A percentile compares a stretch with the other conserved stretches of the same genome.
These are phyloP conservation scores for Colletotrichum tanaceti DNA, from an alignment of 2,329 filamentous ascomycete species.

Conservation along the genomic window DNA sequence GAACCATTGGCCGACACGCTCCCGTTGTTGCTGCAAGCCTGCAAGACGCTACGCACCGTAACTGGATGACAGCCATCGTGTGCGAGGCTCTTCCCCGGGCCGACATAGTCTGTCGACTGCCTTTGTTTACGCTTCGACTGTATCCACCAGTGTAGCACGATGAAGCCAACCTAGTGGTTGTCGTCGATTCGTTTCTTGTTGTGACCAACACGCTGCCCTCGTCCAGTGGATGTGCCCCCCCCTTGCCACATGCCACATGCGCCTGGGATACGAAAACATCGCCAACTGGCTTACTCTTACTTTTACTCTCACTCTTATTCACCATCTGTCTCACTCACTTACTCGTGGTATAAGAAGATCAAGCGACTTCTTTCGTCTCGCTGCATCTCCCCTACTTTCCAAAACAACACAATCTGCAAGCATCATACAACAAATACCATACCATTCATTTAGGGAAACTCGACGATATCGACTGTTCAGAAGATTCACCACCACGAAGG, in stretches of 20 bases:
- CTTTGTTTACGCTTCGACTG: constrained; percentile 9
- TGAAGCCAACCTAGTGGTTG: constrained; percentile 24
- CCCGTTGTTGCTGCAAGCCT: constrained; percentile 28
- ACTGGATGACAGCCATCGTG: constrained; percentile 21
- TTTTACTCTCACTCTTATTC: neutral
- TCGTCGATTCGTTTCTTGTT: constrained; percentile 32
- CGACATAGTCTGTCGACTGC: constrained; percentile 20
- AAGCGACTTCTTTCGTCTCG: constrained; percentile 28
- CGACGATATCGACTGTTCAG: constrained; percentile 4
- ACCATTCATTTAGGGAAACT: constrained; percentile 26
- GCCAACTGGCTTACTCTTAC: constrained; percentile 31
- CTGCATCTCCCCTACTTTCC: neutral
- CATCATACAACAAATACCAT: constrained; percentile 6
- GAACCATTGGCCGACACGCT: constrained; percentile 35
- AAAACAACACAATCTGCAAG: constrained; percentile 13
- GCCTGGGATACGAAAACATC: constrained; percentile 38
- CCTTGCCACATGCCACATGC: constrained; percentile 13
- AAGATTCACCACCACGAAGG: neutral
- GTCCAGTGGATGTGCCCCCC: constrained; percentile 23
- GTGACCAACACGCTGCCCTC: constrained; percentile 35
- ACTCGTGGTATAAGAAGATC: constrained; percentile 36
- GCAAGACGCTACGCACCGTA: neutral
- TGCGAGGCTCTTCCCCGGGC: constrained; percentile 6
- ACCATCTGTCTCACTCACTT: neutral
- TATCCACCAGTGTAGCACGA: constrained; percentile 15